Evolutionary conservation across 2,329 filamentous ascomycete genomes (phyloP), one percentile per base, ranked within the genome.

Genomic region (Corniculantispora saksenae): DNA sequence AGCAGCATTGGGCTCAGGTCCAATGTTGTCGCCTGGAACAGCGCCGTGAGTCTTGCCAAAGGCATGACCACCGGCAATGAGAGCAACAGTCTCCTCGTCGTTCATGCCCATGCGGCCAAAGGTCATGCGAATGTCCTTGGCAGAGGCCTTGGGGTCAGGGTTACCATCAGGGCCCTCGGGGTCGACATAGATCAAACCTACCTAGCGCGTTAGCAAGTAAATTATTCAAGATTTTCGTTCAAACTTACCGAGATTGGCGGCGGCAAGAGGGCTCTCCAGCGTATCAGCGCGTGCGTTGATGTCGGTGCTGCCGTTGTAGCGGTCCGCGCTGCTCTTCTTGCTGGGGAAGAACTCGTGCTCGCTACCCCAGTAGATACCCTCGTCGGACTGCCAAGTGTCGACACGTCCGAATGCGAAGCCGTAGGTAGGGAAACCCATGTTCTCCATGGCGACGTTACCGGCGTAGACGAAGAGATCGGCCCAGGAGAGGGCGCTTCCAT

Each of bases 31-130:
- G n/a, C 83, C 78, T 15, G 86, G 80, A 63, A 80, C 90, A 32
- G 91, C 91, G 70, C 91, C 91, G 77, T 94, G 91, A 0, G 90
- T 92, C 85, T 94, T 94, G 73, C 91, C 91, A 71, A 94, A 92
- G 27, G 87, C 84, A 82, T 94, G 91, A 48, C 91, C 91, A 73
- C 91, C 91, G 48, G 89, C 89, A 74, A 94, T 93, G 55, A 94
- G 80, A 19, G 91, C 91, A 63, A 91, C 91, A 0, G 91, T 94
- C 82, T 94, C 91, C 78, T 91, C 88, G 73, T 93, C 90, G 73
- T 91, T 87, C 91, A 94, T 93, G 67, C 88, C 91, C 91, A 94
- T 93, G 76, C 90, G 90, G 68, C 83, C 83, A 71, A 93, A 94
- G 21, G 91, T 92, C 66, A 82, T 84, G 68, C 90, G 89, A 73